phyloP scores from a whole-genome alignment of 768 basidiomycete species.

The Neoboletus brunneissimus region DNA sequence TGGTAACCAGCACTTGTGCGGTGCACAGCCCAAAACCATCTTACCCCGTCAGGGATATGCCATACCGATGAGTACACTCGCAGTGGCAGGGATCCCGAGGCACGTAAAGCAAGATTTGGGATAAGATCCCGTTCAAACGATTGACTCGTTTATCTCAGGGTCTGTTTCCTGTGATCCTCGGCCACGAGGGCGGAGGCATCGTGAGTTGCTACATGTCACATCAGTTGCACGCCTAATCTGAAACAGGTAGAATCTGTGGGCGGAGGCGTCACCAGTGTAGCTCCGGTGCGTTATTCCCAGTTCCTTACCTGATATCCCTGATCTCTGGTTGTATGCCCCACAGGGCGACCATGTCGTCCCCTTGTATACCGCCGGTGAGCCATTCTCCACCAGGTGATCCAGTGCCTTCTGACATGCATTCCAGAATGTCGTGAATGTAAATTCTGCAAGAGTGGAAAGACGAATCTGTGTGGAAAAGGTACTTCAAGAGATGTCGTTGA shows the following conservation, averaged over 20 bases:
- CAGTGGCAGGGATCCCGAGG: conserved; percentile 95
- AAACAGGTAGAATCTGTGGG: conserved; percentile 93
- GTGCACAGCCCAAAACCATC: conserved; percentile 2
- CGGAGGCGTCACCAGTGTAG: conserved; percentile 84
- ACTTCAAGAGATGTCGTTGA: neutral
- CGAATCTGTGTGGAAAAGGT: conserved; percentile 97
- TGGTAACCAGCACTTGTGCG: conserved; percentile 1
- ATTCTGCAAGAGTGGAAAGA: conserved; percentile 98
- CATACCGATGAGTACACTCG: conserved; percentile 98
- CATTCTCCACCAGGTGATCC: neutral
- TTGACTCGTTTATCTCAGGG: conserved; percentile 46
- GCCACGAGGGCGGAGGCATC: conserved; percentile 91
- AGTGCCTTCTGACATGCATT: conserved; percentile 5
- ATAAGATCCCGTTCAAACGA: neutral
- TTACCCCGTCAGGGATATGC: conserved; percentile 66
- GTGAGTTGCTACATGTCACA: conserved; percentile 45
- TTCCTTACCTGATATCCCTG: neutral
- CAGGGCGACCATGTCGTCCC: conserved; percentile 97
- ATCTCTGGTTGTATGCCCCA: neutral
- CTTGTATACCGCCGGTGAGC: conserved; percentile 86
- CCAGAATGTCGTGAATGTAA: conserved; percentile 94
- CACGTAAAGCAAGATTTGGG: conserved; percentile 28
- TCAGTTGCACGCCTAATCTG: neutral
- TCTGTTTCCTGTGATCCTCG: conserved; percentile 88
- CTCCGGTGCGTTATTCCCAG: conserved; percentile 39